phyloP scores from a whole-genome alignment of 352 stramenopile species.

The Pythium chondricola region DNA sequence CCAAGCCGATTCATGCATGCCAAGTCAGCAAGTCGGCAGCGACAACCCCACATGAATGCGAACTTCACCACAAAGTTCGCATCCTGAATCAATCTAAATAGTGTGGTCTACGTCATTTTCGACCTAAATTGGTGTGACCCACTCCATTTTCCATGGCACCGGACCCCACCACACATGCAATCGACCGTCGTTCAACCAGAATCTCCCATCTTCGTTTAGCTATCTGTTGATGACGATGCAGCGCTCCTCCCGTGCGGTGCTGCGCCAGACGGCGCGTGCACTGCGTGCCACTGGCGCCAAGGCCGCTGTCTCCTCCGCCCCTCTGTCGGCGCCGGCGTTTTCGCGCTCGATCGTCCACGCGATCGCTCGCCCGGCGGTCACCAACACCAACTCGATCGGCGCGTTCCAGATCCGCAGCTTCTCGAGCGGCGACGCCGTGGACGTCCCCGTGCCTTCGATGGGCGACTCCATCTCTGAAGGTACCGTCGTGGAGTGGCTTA shows the following conservation, averaged over 20 bases:
- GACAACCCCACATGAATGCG: too few species aligned
- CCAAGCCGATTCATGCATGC: too few species aligned
- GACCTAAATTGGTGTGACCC: slow-evolving; percentile 5
- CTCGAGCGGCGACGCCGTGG: slow-evolving; percentile 26
- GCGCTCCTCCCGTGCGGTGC: slow-evolving; percentile 16
- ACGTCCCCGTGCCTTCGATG: slow-evolving; percentile 86
- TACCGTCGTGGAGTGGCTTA: slow-evolving; percentile 95
- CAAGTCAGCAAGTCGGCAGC: too few species aligned
- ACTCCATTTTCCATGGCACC: not conserved
- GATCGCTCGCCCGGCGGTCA: not conserved
- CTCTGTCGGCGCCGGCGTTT: not conserved
- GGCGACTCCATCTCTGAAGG: slow-evolving; percentile 97
- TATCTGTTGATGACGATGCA: slow-evolving; percentile 9
- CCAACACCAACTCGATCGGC: not conserved
- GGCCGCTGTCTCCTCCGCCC: not conserved
- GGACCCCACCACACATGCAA: not conserved
- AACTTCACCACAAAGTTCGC: too few species aligned
- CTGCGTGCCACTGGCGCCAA: slow-evolving; percentile 7
- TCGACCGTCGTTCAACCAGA: slow-evolving; percentile 8
- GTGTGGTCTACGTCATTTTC: not conserved
- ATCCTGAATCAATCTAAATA: too few species aligned
- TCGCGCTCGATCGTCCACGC: not conserved
- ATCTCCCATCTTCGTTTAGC: not conserved
- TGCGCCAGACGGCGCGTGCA: slow-evolving; percentile 13
- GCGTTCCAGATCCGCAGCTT: slow-evolving; percentile 25